Conservation (phyloP, 2,329 filamentous ascomycete genomes). For the Albophoma yamanashiensis region DNA sequence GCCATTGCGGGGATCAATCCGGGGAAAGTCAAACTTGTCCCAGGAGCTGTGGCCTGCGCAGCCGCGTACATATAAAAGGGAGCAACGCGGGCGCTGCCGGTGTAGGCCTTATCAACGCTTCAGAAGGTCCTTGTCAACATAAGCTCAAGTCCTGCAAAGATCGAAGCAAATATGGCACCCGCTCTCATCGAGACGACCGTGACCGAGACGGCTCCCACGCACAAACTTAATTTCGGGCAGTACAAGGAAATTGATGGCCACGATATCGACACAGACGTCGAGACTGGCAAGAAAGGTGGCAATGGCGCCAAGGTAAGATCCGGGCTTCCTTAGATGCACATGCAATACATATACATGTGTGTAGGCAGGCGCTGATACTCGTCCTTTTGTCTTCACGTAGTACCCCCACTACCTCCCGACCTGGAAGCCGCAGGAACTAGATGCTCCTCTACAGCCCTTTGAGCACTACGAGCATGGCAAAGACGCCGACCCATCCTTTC, state of each 20-base stretch:
- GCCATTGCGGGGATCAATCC: background rate
- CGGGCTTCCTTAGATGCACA: background rate
- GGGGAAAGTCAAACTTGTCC: background rate
- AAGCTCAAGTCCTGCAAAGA: background rate
- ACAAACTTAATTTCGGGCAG: conserved; percentile 15
- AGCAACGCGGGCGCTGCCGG: background rate
- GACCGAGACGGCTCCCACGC: conserved; percentile 2
- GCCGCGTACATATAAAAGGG: background rate
- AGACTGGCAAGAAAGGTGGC: conserved; percentile 16
- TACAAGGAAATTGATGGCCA: conserved; percentile 20
- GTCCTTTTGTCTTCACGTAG: background rate
- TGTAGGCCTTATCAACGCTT: too few relatives aligned
- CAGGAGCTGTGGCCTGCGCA: background rate
- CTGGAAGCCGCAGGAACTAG: conserved; percentile 55
- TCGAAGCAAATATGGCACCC: conserved; percentile 9
- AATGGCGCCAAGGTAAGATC: conserved; percentile 15
- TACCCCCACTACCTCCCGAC: conserved; percentile 66
- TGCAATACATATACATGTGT: too few relatives aligned
- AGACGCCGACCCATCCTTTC: conserved; percentile 59
- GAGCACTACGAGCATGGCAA: conserved; percentile 67
- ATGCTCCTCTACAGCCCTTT: conserved; percentile 56
- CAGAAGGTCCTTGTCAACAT: background rate
- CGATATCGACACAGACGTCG: conserved; percentile 14
- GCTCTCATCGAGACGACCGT: conserved; percentile 9
- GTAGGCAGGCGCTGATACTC: conserved; percentile 11